Base-by-base conservation (phyloP, 2,329 filamentous ascomycete species). In the Rutstroemia sp. region DNA sequence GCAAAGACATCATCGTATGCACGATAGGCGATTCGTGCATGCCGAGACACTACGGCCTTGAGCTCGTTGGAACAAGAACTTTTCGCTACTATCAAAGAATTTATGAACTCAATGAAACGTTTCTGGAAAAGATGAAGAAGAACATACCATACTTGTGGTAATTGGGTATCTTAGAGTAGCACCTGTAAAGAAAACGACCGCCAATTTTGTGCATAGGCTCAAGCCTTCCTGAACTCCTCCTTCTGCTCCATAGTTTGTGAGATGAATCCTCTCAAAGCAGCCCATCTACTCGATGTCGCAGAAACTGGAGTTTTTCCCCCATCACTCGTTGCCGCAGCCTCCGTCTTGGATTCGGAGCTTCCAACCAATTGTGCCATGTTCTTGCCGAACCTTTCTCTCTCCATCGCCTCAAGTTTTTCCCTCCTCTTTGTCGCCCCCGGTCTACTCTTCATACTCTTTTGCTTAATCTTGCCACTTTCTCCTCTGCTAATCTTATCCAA, bases 361-460 rank as follows among this genome's bases (percentile, higher is more conserved):
- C 21, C 44, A 3, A 58, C 56, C 75, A 96, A 75, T 71, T 86
- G 81, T 18, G 88, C 92, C 79, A 97, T 78, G 69, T 90, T 96
- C 69, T 79, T 82, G 39, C 84, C 86, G 70, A 97, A 96, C 59
- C 92, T 78, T 70, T 91, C 84, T 74, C 88, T 87, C 79, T 97
- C 92, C 58, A 82, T 77, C 70, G 77, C 83, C 57, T 96, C 88
- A 34, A 97, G 69, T 71, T 80, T 86, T 73, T 91, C 88, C 73
- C 90, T 94, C 68, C 82, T 79, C 79, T 90, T 95, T 74, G 92
- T 78, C 21, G 90, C 90, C 0, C 92, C 92, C 2, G 84, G 89
- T 54, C 85, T 77, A 60, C 81, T 86, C 72, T 81, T 86, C 66
- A 97, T 67, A 59, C 87, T 92, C 75, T 83, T 87, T 62, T 89